Percentiles rank a stretch among this genome's conserved stretches.
Conservation (phyloP, 768 basidiomycete genomes). For the Brasilioporus rufonigricans region DNA sequence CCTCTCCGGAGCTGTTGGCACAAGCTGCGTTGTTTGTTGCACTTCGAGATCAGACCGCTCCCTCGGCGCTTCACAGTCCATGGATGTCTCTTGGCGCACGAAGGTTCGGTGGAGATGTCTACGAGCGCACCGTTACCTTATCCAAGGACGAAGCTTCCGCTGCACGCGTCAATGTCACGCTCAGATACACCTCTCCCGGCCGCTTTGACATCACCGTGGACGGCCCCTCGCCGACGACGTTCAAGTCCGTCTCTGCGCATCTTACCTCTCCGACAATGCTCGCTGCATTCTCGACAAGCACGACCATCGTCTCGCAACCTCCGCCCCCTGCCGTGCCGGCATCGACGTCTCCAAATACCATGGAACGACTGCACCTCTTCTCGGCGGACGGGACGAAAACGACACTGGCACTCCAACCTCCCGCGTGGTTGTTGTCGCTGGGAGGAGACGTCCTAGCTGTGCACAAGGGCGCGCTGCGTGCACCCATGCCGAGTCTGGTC, state of each 20-base stretch:
- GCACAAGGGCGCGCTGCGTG: constrained; percentile 64
- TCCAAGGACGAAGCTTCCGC: constrained; percentile 51
- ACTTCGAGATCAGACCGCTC: constrained; percentile 54
- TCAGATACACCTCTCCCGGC: constrained; percentile 42
- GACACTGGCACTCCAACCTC: constrained; percentile 64
- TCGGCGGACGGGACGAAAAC: constrained; percentile 54
- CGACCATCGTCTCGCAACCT: constrained; percentile 75
- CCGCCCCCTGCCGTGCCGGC: constrained; percentile 53
- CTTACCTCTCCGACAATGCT: constrained; percentile 57
- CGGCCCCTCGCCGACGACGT: constrained; percentile 30
- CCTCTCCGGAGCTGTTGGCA: constrained; percentile 63
- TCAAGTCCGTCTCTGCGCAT: constrained; percentile 53
- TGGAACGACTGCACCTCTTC: constrained; percentile 80
- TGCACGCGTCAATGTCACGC: constrained; percentile 36
- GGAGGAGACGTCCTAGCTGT: constrained; percentile 56
- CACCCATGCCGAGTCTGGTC: constrained; percentile 92
- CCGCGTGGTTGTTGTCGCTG: constrained; percentile 66
- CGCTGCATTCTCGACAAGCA: constrained; percentile 44
- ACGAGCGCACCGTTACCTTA: constrained; percentile 60
- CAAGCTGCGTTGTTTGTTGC: constrained; percentile 77
- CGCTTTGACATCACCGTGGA: constrained; percentile 55
- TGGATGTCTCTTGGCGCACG: constrained; percentile 72
- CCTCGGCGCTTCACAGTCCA: constrained; percentile 42
- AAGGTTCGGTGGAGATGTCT: constrained; percentile 74
- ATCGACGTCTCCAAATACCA: constrained; percentile 52